Evolutionary conservation across 2,329 filamentous ascomycete genomes (phyloP), one percentile per base, ranked within the genome.

Genomic region (Monilinia vaccinii-corymbosi): DNA sequence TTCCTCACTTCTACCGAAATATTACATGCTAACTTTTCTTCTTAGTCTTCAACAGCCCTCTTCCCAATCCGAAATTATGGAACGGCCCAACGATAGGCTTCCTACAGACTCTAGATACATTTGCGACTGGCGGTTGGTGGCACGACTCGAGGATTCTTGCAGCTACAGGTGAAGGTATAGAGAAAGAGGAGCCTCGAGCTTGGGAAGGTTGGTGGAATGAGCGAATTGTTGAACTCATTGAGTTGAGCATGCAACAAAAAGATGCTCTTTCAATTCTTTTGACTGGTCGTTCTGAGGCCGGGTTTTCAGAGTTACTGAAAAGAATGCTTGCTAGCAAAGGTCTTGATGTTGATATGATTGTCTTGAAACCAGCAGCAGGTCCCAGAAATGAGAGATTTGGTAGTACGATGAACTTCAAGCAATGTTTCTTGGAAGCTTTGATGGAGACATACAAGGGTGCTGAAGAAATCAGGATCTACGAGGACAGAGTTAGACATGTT

Each of bases 141-240:
- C 94, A 99, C 74, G 92, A 97, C 71, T 82, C 84, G 47, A 84
- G 84, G 64, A 92, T 99, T 63, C 84, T 99, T 28, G 84, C 87
- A 13, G 86, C 92, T 2, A 96, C 91, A 1, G 94, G 94, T 56
- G 82, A 91, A 60, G 94, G 94, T 18, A 72, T 87, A 7, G 89
- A 90, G 56, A 83, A 82, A 60, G 94, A 97, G 74, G 92, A 97
- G 73, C 78, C 81, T 46, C 84, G 85, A 28, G 92, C 83, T 11
- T 99, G 93, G 93, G 78, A 88, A 60, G 91, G 91, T 40, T 97
- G 90, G 88, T 99, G 94, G 94, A 97, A 97, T 70, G 93, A 97
- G 71, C 85, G 88, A 68, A 86, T 99, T 61, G 86, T 84, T 58
- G 83, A 91, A 68, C 81, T 97, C 34, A 91, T 95, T 45, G 80